Evolutionary conservation across 345 rosid genomes (phyloP).

Genomic region (Eucalyptus viminalis): DNA sequence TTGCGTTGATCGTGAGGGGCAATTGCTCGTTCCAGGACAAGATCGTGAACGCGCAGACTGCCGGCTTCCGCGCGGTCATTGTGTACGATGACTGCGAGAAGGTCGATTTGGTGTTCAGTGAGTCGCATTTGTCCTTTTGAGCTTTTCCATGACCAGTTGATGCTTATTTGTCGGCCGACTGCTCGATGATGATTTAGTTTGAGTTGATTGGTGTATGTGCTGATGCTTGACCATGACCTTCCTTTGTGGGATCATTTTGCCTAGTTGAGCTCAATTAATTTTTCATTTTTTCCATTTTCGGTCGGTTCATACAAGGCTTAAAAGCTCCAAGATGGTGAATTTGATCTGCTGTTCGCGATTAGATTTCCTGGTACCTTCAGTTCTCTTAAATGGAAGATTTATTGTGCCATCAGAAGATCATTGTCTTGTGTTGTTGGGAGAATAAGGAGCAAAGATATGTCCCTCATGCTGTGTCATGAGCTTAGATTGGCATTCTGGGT

Average conservation of each 20-base stretch:
- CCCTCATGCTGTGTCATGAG: not conserved
- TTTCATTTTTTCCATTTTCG: not conserved
- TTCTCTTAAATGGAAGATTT: not conserved
- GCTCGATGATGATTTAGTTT: not conserved
- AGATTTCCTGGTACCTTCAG: not conserved
- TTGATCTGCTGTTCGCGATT: not conserved
- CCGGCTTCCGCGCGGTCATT: constrained; percentile 45
- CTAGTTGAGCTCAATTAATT: not conserved
- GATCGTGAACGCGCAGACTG: constrained; percentile 37
- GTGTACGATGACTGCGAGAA: constrained; percentile 40
- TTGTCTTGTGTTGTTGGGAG: not conserved
- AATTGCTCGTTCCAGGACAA: constrained; percentile 57
- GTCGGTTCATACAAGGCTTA: not conserved
- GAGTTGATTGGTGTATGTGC: not conserved
- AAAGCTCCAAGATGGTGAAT: not conserved
- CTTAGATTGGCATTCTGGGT: not conserved
- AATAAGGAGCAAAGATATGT: not conserved
- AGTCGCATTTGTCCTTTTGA: not conserved
- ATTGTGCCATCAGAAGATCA: not conserved
- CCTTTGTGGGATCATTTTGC: not conserved
- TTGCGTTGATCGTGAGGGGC: constrained; percentile 51
- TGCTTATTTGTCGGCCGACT: not conserved
- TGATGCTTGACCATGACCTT: not conserved
- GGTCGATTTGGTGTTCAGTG: constrained; percentile 49
- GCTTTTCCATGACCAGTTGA: not conserved